These are phyloP conservation scores for Bjerkandera adusta DNA, from an alignment of 1,284 basidiomycete genomes.

Conservation along the genomic window DNA sequence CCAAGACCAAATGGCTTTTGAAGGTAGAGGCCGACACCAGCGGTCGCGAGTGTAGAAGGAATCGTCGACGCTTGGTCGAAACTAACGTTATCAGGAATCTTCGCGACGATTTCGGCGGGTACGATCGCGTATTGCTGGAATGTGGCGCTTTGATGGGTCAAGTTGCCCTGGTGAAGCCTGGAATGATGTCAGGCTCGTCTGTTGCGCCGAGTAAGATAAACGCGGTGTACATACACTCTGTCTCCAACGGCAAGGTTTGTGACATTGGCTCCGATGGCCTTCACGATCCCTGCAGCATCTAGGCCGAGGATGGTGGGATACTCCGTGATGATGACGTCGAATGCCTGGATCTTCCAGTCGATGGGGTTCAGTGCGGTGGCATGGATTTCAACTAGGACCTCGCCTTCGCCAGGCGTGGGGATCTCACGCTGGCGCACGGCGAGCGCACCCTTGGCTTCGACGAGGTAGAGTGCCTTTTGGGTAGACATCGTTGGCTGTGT, in stretches of 20 bases:
- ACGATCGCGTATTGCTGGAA: conserved; percentile 26
- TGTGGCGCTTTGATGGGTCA: conserved; percentile 13
- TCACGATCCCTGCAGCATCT: conserved; percentile 58
- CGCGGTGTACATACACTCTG: conserved; percentile 43
- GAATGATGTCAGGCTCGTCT: conserved; percentile 4
- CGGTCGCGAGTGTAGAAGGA: conserved; percentile 11
- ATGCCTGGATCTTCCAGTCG: conserved; percentile 39
- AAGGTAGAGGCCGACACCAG: conserved; percentile 5
- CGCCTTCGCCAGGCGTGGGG: conserved; percentile 32
- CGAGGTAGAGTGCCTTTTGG: conserved; percentile 26
- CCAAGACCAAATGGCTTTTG: conserved; percentile 7
- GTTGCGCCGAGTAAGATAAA: neutral
- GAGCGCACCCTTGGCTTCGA: conserved; percentile 22
- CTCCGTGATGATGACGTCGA: conserved; percentile 25
- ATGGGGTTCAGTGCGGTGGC: conserved; percentile 40
- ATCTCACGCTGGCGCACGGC: conserved; percentile 20
- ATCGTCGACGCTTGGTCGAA: conserved; percentile 15
- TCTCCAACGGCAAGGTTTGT: conserved; percentile 52
- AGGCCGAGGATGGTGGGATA: conserved; percentile 50
- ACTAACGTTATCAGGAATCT: conserved; percentile 8
- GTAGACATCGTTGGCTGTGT: conserved; percentile 14
- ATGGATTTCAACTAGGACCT: conserved; percentile 41
- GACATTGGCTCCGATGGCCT: conserved; percentile 51
- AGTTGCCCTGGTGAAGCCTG: conserved; percentile 20
- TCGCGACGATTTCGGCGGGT: conserved; percentile 14